Conservation (phyloP, 805 yeast genomes). For the Metschnikowia similis region DNA sequence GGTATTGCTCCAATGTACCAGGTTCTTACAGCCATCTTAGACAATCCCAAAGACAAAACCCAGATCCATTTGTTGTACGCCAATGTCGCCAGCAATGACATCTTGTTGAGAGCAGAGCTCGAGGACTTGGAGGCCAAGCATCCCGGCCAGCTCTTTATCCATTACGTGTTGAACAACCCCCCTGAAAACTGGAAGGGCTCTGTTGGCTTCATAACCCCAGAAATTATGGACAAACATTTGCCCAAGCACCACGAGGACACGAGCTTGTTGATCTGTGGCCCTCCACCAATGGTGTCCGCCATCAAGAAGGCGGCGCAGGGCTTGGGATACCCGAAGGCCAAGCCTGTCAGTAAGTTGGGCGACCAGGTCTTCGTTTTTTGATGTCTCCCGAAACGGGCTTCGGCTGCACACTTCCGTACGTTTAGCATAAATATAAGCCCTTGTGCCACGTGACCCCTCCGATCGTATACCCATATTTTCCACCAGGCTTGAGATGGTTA, state of each 20-base stretch:
- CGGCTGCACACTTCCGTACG: background rate
- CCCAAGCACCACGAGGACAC: constrained; percentile 58
- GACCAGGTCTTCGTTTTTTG: constrained; percentile 89
- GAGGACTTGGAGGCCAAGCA: constrained; percentile 57
- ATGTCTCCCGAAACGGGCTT: constrained; percentile 13
- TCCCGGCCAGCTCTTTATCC: constrained; percentile 57
- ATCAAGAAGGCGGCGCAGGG: constrained; percentile 72
- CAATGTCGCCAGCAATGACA: constrained; percentile 74
- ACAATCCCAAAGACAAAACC: constrained; percentile 75
- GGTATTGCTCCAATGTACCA: constrained; percentile 97
- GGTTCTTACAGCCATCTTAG: constrained; percentile 74
- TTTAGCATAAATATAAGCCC: background rate
- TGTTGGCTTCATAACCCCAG: constrained; percentile 76
- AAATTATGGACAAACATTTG: constrained; percentile 57
- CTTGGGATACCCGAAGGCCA: constrained; percentile 79
- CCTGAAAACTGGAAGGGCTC: constrained; percentile 73
- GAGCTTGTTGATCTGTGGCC: constrained; percentile 85
- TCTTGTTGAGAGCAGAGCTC: constrained; percentile 74
- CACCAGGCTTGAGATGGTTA: background rate
- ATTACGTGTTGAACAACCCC: constrained; percentile 73
- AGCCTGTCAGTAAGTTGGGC: constrained; percentile 82
- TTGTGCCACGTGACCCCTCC: background rate
- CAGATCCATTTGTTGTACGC: constrained; percentile 75
- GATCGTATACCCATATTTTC: background rate
- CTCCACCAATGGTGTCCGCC: constrained; percentile 86